Percentiles rank a stretch among this genome's conserved stretches.
Conservation (phyloP, 331 rosid genomes). For the Pyrus hybrid region DNA sequence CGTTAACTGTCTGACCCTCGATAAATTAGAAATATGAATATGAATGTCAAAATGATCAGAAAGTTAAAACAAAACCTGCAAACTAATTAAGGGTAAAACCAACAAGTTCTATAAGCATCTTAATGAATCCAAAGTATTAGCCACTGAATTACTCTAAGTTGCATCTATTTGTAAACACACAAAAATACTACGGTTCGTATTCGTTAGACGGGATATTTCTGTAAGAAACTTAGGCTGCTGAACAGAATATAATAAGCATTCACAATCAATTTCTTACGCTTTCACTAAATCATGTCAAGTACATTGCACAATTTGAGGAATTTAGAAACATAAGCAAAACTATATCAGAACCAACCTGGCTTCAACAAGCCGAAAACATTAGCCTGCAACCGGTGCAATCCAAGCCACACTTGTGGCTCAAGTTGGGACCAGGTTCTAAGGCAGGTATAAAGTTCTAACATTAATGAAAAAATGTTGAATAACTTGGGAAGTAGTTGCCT, state of each 20-base stretch:
- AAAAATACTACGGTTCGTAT: neutral
- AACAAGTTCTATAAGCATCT: neutral
- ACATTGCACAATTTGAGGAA: neutral
- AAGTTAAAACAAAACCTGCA: neutral
- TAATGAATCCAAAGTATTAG: neutral
- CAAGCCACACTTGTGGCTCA: no score
- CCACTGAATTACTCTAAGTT: neutral
- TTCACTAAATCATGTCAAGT: neutral
- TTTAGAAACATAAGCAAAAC: neutral
- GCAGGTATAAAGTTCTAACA: neutral
- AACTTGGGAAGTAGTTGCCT: neutral
- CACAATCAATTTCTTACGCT: neutral
- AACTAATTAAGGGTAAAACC: neutral
- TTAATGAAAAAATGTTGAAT: neutral
- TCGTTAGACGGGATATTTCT: no score
- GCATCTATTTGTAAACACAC: neutral
- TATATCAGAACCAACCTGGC: neutral
- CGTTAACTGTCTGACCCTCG: neutral
- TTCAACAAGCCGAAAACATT: no score
- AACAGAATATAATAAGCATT: neutral
- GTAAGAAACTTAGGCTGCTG: neutral
- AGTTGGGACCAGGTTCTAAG: neutral
- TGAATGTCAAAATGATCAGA: neutral
- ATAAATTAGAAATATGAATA: neutral
- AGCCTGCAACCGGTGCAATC: no score